Conservation (phyloP, 768 basidiomycete species). For the Piloderma croceum region DNA sequence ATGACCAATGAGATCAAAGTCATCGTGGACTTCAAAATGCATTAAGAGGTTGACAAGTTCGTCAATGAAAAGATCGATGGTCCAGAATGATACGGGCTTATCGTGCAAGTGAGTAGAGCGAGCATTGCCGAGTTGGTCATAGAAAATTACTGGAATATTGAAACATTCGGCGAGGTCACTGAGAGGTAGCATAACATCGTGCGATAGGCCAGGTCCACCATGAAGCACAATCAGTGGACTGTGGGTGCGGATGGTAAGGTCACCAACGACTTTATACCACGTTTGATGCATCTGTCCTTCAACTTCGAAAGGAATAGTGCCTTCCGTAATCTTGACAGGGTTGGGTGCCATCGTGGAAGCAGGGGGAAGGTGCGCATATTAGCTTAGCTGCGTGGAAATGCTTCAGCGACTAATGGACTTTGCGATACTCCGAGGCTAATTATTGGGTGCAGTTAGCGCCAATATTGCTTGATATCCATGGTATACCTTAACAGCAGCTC, state of each 20-base stretch:
- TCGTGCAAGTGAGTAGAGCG: slow-evolving; percentile 38
- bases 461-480: slow-evolving; percentile 15
- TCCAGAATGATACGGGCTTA: slow-evolving; percentile 36
- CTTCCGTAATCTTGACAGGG: slow-evolving; percentile 3
- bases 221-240: slow-evolving; percentile 39
- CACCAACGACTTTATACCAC: slow-evolving; percentile 41
- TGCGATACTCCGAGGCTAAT: slow-evolving; percentile 6
- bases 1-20: slow-evolving; percentile 48
- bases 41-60: slow-evolving; percentile 47
- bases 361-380: background rate
- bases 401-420: background rate
- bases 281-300: slow-evolving; percentile 30
- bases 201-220: slow-evolving; percentile 41
- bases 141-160: slow-evolving; percentile 40
- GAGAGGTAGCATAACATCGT: slow-evolving; percentile 37
- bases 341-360: slow-evolving; percentile 2
- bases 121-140: slow-evolving; percentile 47
- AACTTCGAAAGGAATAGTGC: slow-evolving; percentile 12
- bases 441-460: slow-evolving; percentile 12
- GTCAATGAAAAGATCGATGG: slow-evolving; percentile 44
- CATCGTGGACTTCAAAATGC: slow-evolving; percentile 33
- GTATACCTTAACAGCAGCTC: slow-evolving; percentile 16
- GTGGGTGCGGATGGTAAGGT: slow-evolving; percentile 23
- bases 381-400: background rate
- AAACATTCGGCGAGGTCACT: slow-evolving; percentile 25